These are phyloP conservation scores for Epichloe gansuensis DNA, from an alignment of 2,329 filamentous ascomycete species.

Conservation along the genomic window DNA sequence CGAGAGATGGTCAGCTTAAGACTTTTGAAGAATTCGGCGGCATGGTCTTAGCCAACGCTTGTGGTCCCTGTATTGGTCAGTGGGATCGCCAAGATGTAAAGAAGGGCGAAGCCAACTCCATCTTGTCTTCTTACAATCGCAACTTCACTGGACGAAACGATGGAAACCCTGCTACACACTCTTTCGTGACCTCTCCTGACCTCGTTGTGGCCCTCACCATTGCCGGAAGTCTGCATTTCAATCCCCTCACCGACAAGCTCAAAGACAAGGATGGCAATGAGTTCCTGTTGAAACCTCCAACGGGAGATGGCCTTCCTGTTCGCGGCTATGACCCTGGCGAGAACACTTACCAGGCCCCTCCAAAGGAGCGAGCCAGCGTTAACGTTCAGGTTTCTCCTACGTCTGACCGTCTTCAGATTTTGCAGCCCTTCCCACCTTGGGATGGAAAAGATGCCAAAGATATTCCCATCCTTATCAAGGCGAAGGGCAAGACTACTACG, in stretches of 20 bases:
- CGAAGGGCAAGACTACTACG: conserved; percentile 89
- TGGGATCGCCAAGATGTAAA: conserved; percentile 91
- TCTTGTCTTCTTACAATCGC: conserved; percentile 98
- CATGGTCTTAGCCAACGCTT: conserved; percentile 89
- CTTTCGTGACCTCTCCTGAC: conserved; percentile 85
- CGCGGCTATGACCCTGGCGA: conserved; percentile 81
- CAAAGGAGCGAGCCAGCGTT: conserved; percentile 61
- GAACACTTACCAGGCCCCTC: conserved; percentile 94
- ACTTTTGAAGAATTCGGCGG: conserved; percentile 96
- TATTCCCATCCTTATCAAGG: conserved; percentile 92
- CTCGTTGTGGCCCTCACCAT: conserved; percentile 78
- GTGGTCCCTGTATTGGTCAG: conserved; percentile 84
- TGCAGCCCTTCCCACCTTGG: conserved; percentile 78
- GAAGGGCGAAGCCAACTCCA: conserved; percentile 93
- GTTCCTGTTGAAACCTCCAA: conserved; percentile 73
- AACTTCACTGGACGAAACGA: conserved; percentile 99
- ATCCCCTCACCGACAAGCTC: conserved; percentile 82
- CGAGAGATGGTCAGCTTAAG: conserved; percentile 78
- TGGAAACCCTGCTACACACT: conserved; percentile 87
- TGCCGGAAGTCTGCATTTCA: conserved; percentile 80
- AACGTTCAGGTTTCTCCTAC: conserved; percentile 72
- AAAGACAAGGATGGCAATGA: conserved; percentile 96
- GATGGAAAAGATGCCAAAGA: conserved; percentile 79
- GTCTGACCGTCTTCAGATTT: conserved; percentile 88
- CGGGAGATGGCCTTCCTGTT: conserved; percentile 67